phyloP scores from a whole-genome alignment of 1,284 basidiomycete genomes.

The Phylloporus sp. region DNA sequence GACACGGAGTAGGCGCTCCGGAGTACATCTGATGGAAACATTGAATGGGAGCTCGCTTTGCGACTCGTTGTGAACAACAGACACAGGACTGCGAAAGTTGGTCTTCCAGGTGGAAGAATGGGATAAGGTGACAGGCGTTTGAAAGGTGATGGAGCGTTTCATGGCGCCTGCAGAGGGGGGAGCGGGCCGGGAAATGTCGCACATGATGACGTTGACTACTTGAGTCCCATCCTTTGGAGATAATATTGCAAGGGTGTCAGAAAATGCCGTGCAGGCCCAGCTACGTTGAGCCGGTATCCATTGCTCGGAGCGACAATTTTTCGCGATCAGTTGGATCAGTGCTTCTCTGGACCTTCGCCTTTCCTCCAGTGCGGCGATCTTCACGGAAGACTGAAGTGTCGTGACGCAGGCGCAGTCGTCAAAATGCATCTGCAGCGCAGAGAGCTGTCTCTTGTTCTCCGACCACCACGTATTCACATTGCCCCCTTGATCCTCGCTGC shows the following conservation, averaged over 20 bases:
- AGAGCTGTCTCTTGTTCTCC: slow-evolving; percentile 29
- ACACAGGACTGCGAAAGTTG: slow-evolving; percentile 15
- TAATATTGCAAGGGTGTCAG: slow-evolving; percentile 27
- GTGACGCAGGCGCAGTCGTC: slow-evolving; percentile 35
- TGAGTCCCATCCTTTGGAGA: slow-evolving; percentile 14
- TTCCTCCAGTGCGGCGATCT: slow-evolving; percentile 19
- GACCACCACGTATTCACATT: slow-evolving; percentile 32
- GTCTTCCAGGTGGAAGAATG: slow-evolving; percentile 6
- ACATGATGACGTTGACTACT: slow-evolving; percentile 28
- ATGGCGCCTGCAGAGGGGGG: not conserved
- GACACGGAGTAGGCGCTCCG: slow-evolving; percentile 23
- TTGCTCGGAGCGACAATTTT: slow-evolving; percentile 20
- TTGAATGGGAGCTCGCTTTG: slow-evolving; percentile 25
- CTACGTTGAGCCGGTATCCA: slow-evolving; percentile 25
- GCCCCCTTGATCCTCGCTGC: slow-evolving; percentile 34
- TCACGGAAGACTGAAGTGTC: slow-evolving; percentile 20
- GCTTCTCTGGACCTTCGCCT: slow-evolving; percentile 22
- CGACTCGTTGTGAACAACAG: slow-evolving; percentile 1
- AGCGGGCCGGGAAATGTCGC: slow-evolving; percentile 19
- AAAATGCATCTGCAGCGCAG: slow-evolving; percentile 26
- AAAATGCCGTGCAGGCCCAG: slow-evolving; percentile 25
- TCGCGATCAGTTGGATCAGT: slow-evolving; percentile 23
- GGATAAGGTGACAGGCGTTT: slow-evolving; percentile 18
- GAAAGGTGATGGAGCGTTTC: slow-evolving; percentile 22
- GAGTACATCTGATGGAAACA: slow-evolving; percentile 21